Base-by-base conservation (phyloP, 495 filamentous ascomycete species). In the Bacidia gigantensis region DNA sequence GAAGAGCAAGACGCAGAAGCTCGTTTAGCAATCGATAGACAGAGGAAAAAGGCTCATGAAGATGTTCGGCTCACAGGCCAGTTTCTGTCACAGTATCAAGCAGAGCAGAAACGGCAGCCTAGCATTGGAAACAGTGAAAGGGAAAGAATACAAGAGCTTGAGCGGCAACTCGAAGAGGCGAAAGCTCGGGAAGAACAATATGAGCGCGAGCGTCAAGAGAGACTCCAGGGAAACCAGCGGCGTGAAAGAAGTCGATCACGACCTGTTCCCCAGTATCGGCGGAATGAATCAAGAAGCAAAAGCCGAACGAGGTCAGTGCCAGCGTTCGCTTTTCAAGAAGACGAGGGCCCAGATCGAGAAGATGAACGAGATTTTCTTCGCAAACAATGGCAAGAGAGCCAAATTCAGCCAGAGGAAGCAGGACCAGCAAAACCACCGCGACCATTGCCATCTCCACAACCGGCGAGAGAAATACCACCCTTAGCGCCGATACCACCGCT, bases 151-250 rank as follows among this genome's bases (percentile, higher is more conserved):
- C 76, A 78, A 56, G 80, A 95, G 60, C 74, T 97, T 10, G 92
- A 96, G 65, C 74, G 79, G 24, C 84, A 97, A 64, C 74, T 98
- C 1, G 84, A 88, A 61, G 70, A 80, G 55, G 92, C 92, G 2
- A 84, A 89, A 55, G 81, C 90, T 56, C 81, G 92, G 10, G 92
- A 98, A 61, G 75, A 73, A 38, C 74, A 87, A 61, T 98, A 96
- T 59, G 77, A 95, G 64, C 73, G 72, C 39, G 88, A 89, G 62
- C 79, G 89, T 42, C 80, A 89, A 63, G 80, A 74, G 35, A 75
- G 77, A 18, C 59, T 69, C 23, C 61, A 62, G 53, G 61, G 61
- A 52, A 55, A 60, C 57, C 42, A 47, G 39, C 50, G 51, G 25
- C 61, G 58, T 47, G 44, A 64, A 40, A 49, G 67, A 42, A 61